Evolutionary conservation across 192 early-diverging fungal genomes (phyloP), one percentile per base, ranked within the genome.

Genomic region (Chytriomyces sp.): DNA sequence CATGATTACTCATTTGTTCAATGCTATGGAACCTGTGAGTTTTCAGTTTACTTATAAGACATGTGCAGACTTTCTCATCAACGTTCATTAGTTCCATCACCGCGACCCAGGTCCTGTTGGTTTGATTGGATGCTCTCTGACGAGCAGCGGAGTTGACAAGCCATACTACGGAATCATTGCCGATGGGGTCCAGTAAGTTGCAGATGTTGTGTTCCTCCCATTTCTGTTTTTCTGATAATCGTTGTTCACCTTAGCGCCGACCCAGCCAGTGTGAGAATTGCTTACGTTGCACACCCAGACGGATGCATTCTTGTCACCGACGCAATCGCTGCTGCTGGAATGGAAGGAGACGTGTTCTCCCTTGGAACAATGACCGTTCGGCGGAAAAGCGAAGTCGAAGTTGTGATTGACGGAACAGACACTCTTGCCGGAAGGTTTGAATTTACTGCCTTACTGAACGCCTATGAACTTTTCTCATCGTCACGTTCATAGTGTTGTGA

Each of bases 161-260:
- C 93, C 94, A 28, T 94, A 88, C 79, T 95, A 93, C 79, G 94
- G 94, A 53, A 84, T 94, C 61, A 95, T 95, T 76, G 92, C 92
- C 70, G 92, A 94, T 72, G 94, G 94, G 65, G 86, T 94, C 61
- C 93, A 94, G 72, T 92, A 92, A 26, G 65, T 67, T 16, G 35
- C 2, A 35, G 35, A 35, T 35, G 35, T 24, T 69, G 11, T n/a
- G 11, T 67, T 9, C 91, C 93, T 75, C 93, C 92, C 23, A 91
- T 93, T 79, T 92, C 89, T 45, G 18, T 18, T 60, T 43, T 72
- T 35, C 35, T 35, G 4, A 35, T 35, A 35, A 35, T 35, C 35
- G 35, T 1, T 23, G 11, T 45, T 7, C 26, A 10, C 45, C 5
- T 57, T 20, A 74, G 61, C 45, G 64, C 60, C 67, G 50, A 68